Evolutionary conservation across 1,284 basidiomycete species (phyloP), one percentile per base, ranked within the genome.

Genomic region (Fomitopsis schrenkii): DNA sequence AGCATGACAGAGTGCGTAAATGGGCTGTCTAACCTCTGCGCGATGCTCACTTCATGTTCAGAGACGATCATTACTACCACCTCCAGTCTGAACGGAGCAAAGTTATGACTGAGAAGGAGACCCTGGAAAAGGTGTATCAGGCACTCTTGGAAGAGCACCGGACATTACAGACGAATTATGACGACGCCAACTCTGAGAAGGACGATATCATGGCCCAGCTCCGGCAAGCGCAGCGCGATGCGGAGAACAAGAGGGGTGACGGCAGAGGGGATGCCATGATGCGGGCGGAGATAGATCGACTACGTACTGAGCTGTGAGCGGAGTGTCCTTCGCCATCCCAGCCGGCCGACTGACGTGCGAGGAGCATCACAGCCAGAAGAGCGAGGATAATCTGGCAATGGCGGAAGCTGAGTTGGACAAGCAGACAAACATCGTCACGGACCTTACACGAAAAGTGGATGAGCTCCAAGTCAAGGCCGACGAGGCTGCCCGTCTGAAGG

Each of bases 41-140:
- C 42, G 19, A 10, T 59, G 26, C 54, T 59, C 38, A 46, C 7
- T 17, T 22, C 50, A 42, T 46, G 44, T 38, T 5, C 67, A 93
- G 91, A 73, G 91, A 93, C 71, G 91, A 93, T 72, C 91, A 92
- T 67, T 93, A 91, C 73, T 94, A 94, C 71, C 83, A 83, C 58
- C 86, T 94, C 60, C 93, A 94, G 69, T 88, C 84, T 1, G 92
- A 94, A 67, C 83, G 88, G 56, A 89, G 88, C 64, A 84, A 86
- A 59, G 80, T 91, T 61, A 79, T 89, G 19, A 77, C 83, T 1
- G 91, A 94, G 75, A 94, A 94, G 71, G 89, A 92, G 66, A 87
- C 87, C 0, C 75, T 95, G 10, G 86, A 94, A 71, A 91, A 91
- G 70, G 86, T 87, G 30, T 93, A 94, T 69, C 83, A 90, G 66